A percentile compares a stretch with the other conserved stretches of the same genome.
phyloP scores from a whole-genome alignment of 352 stramenopile genomes.

The Stephanocyclus meneghinianus region DNA sequence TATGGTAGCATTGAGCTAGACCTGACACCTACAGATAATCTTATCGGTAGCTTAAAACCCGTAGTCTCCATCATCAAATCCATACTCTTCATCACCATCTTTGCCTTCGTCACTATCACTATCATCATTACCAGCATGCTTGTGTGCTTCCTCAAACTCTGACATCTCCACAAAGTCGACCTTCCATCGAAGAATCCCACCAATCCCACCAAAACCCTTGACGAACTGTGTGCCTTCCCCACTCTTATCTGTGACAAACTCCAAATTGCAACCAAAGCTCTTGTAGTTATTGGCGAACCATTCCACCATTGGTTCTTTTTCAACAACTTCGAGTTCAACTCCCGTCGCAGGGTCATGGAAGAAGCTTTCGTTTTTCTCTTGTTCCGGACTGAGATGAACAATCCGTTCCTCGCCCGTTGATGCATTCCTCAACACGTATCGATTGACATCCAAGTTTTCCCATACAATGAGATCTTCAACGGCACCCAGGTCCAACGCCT shows the following conservation, averaged over 20 bases:
- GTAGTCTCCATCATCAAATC: constrained; percentile 88
- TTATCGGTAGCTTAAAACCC: constrained; percentile 53
- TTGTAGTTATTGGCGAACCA: constrained; percentile 99
- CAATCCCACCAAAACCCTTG: constrained; percentile 99
- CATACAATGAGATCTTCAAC: constrained; percentile 99
- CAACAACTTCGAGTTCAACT: constrained; percentile 95
- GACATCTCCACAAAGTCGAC: constrained; percentile 95
- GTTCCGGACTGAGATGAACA: constrained; percentile 85
- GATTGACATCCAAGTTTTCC: constrained; percentile 96
- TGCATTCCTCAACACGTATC: constrained; percentile 92
- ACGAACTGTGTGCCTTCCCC: constrained; percentile 99
- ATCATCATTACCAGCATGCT: constrained; percentile 77
- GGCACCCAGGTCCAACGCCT: constrained; percentile 95
- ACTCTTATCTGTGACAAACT: constrained; percentile 97
- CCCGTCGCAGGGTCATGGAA: constrained; percentile 94
- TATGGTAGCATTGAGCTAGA: no score
- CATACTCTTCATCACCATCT: constrained; percentile 63
- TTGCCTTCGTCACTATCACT: constrained; percentile 80
- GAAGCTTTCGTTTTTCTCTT: constrained; percentile 92
- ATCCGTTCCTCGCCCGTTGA: constrained; percentile 87
- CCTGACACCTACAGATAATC: no score
- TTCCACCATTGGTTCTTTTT: constrained; percentile 96
- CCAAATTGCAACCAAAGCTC: constrained; percentile 95
- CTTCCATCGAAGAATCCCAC: constrained; percentile 97
- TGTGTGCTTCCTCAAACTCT: constrained; percentile 83